Base-by-base conservation (phyloP, 148 eudicot species). In the Cornus controversa region DNA sequence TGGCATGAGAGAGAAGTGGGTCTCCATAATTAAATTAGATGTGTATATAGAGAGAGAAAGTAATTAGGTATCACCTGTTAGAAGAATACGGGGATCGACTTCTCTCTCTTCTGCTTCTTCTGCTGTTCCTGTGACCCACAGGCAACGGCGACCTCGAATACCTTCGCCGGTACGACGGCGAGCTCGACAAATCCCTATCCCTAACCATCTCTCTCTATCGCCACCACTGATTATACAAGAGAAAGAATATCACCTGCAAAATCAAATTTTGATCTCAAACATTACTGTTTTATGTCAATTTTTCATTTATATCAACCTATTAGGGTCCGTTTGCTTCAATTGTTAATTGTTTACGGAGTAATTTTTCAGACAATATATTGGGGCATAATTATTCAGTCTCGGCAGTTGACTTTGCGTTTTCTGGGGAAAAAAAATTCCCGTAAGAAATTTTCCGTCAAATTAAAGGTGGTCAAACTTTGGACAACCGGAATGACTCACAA, bases 61-160 rank as follows among this genome's bases (percentile, higher is more conserved):
- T 64, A 75, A 80, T 62, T 50, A 9, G 82, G 79, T 75, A 75
- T 86, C 84, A 92, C 96, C 96, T 92, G 93, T 80, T 90, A 77
- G 75, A 77, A 70, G 83, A 79, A 80, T 88, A 87, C 85, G 93
- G 90, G 31, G 93, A 91, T 78, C 91, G 84, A 84, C 90, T 89
- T 70, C 91, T 80, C 54, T 84, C 87, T 77, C 89, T 91, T 50
- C 87, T 79, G 72, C 84, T 85, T 80, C 89, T 86, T 76, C 89
- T 80, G 76, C 85, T 87, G 70, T 87, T 71, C 77, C 95, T 73
- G 53, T 80, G 69, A 29, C 27, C 83, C 72, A 76, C 75, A 66
- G 84, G 82, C 63, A 88, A 84, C 64, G 90, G 90, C 14, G 96
- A 90, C 74, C 88, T 84, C 18, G 87, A 81, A 70, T 84, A 81